Evolutionary conservation across 805 yeast species (phyloP).

Genomic region (Cyberlindnera veronae): DNA sequence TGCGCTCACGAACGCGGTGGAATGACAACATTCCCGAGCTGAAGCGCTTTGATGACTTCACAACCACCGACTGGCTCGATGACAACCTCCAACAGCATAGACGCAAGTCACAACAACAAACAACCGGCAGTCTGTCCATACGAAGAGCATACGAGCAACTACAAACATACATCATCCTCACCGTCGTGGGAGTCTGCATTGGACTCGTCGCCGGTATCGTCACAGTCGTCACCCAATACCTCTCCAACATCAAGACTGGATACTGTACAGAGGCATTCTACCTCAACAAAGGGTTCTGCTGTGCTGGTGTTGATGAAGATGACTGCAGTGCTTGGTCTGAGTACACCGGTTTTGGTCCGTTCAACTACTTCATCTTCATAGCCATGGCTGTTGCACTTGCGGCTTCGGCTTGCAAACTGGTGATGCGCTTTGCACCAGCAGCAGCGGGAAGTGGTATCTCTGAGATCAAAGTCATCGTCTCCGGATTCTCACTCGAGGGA

Average conservation of each 20-base stretch:
- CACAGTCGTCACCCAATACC: constrained; percentile 80
- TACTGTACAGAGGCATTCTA: constrained; percentile 70
- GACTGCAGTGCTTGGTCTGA: constrained; percentile 65
- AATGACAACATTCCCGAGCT: constrained; percentile 15
- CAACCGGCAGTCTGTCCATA: constrained; percentile 6
- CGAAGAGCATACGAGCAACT: constrained; percentile 17
- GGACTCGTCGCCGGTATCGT: constrained; percentile 83
- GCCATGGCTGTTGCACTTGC: constrained; percentile 60
- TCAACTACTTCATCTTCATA: constrained; percentile 58
- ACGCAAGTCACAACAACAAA: constrained; percentile 5
- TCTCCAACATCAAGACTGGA: constrained; percentile 77
- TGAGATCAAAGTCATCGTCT: constrained; percentile 90
- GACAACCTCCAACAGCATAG: constrained; percentile 52
- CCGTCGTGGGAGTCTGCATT: constrained; percentile 68
- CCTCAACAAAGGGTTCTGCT: constrained; percentile 74
- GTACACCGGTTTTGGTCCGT: constrained; percentile 48
- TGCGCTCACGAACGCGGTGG: constrained; percentile 12
- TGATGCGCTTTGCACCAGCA: constrained; percentile 69
- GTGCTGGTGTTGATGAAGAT: constrained; percentile 56
- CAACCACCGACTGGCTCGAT: constrained; percentile 68
- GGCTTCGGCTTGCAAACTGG: constrained; percentile 60
- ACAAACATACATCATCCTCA: constrained; percentile 65
- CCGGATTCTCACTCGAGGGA: constrained; percentile 79
- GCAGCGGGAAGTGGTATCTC: constrained; percentile 99
- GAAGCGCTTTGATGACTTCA: constrained; percentile 55